Base-by-base conservation (phyloP, 257 asterid genomes). In the Gardenia jasminoides region DNA sequence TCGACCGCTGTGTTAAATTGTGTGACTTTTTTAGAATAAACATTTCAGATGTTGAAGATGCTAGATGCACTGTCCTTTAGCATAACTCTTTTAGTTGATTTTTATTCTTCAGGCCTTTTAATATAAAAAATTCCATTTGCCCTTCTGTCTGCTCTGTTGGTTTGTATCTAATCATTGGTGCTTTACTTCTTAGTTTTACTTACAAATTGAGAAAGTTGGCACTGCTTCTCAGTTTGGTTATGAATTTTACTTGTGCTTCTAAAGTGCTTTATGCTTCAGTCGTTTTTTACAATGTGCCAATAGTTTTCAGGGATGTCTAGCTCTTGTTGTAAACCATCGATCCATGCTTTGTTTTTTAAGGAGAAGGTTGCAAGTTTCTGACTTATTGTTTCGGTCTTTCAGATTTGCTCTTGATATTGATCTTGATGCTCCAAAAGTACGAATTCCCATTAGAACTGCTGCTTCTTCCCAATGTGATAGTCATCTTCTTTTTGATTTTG, bases 361-460 rank as follows among this genome's bases (percentile, higher is more conserved):
- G 66, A 12, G 65, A 70, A 44, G 33, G 4, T 6, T 74, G 64
- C 64, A 9, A 66, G 13, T 41, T 74, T 74, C 39, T 82, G 43
- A 66, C 36, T 22, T 44, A 28, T 26, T 75, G 31, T 68, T 61
- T 75, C 75, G 58, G 26, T 69, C 68, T 78, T 50, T 65, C 84
- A 96, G 98, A 85, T 96, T 96, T 87, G 95, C 99, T 82, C 97
- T 96, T 80, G 98, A 96, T 88, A 96, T 96, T 85, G 99, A 96
- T 82, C 96, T 96, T 75, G 99, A 93, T 79, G 99, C 99, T 84
- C 99, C 99, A 76, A 96, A 93, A 90, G 99, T 96, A 78, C 92
- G 94, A 82, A 90, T 96, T 84, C 99, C 98, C 81, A 86, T 96
- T 67, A 87, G 91, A 83, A 87, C 90, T 75, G 74, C 82, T 72